A percentile compares a stretch with the other conserved stretches of the same genome.
These are phyloP conservation scores for Austroboletus festivus DNA, from an alignment of 768 basidiomycete species.

Conservation along the genomic window DNA sequence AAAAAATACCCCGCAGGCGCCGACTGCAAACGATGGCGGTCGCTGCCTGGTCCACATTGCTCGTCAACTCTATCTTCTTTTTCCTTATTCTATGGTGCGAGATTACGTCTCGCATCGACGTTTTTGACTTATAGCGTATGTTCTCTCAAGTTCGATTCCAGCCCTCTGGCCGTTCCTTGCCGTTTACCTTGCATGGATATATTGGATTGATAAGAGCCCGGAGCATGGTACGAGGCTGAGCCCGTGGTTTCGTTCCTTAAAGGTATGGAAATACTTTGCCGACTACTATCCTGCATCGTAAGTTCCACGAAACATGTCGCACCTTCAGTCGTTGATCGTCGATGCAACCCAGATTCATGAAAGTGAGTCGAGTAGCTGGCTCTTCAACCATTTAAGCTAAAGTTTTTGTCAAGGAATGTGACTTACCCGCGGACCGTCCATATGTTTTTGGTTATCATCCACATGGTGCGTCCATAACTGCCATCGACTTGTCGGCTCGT, in stretches of 20 bases:
- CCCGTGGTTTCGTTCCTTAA: conserved; percentile 65
- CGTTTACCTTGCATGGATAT: conserved; percentile 76
- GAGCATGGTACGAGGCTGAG: conserved; percentile 69
- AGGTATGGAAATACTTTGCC: conserved; percentile 88
- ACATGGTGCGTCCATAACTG: conserved; percentile 60
- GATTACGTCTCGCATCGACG: background rate
- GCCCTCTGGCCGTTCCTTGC: conserved; percentile 82
- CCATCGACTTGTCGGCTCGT: background rate
- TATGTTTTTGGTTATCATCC: conserved; percentile 99
- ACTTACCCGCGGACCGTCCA: conserved; percentile 85
- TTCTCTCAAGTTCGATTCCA: conserved; percentile 71
- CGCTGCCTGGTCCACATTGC: conserved; percentile 81
- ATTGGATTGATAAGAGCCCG: conserved; percentile 72
- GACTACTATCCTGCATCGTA: conserved; percentile 89
- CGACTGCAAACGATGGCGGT: conserved; percentile 88
- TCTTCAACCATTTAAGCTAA: background rate
- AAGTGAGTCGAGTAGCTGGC: conserved; percentile 32
- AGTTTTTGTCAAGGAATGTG: conserved; percentile 59
- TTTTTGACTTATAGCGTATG: background rate
- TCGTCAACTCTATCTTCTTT: conserved; percentile 59
- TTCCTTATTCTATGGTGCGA: conserved; percentile 84
- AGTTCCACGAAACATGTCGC: conserved; percentile 33
- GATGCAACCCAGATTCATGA: conserved; percentile 13
- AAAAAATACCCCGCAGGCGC: conserved; percentile 80
- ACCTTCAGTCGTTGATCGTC: background rate